These are phyloP conservation scores for Penicillium tannophilum DNA, from an alignment of 495 filamentous ascomycete species.

Conservation along the genomic window DNA sequence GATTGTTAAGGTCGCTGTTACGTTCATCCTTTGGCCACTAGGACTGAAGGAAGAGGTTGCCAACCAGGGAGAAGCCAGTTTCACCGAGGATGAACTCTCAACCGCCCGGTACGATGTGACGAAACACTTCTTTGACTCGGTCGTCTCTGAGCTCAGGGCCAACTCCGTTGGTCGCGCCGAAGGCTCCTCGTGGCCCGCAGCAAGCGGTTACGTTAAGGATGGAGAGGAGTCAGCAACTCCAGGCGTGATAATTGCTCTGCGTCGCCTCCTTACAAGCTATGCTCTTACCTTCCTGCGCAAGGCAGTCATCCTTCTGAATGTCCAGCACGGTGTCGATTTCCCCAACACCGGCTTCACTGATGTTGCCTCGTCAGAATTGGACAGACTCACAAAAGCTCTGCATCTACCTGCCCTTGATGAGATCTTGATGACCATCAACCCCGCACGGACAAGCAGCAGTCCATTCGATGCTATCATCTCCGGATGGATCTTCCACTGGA, in stretches of 20 bases:
- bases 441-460: conserved; percentile 34
- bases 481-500: conserved; percentile 79
- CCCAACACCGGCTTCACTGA: conserved; percentile 68
- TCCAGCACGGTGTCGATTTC: conserved; percentile 87
- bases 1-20: conserved; percentile 71
- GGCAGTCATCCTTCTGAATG: conserved; percentile 76
- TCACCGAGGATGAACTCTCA: conserved; percentile 31
- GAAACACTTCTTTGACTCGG: conserved; percentile 44
- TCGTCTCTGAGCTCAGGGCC: conserved; percentile 45
- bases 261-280: conserved; percentile 69
- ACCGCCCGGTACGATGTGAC: conserved; percentile 34
- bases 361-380: conserved; percentile 73
- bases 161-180: conserved; percentile 48
- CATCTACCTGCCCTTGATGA: conserved; percentile 78
- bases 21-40: conserved; percentile 47
- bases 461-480: conserved; percentile 57
- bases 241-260: conserved; percentile 45
- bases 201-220: conserved; percentile 47
- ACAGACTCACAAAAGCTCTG: conserved; percentile 73
- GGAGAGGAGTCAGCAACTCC: conserved; percentile 45
- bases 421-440: conserved; percentile 58
- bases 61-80: conserved; percentile 34
- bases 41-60: conserved; percentile 45
- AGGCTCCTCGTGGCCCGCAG: conserved; percentile 43
- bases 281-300: conserved; percentile 91